Base-by-base conservation (phyloP, 2,329 filamentous ascomycete species). In the Aspergillus sp. region DNA sequence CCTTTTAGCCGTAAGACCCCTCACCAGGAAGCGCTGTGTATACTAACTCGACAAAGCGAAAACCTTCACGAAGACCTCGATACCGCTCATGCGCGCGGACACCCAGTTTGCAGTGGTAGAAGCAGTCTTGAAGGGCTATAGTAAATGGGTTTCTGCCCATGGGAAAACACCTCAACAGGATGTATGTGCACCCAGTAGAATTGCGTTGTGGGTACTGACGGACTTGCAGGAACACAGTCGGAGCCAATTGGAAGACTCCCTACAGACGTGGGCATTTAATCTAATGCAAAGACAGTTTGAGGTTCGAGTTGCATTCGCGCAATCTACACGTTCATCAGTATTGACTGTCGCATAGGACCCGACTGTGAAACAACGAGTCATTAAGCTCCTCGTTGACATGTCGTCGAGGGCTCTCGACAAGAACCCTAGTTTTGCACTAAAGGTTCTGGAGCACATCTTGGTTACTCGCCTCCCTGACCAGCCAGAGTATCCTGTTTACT, bases 81-180 rank as follows among this genome's bases (percentile, higher is more conserved):
- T 60, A 25, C 55, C 55, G 14, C 49, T 57, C 12, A 69, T 98
- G 34, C 77, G 78, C 16, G 80, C 93, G 2, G 91, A 98, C 55
- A 82, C 86, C 0, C 82, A 94, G 44, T 89, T 89, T 46, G 86
- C 85, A 0, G 82, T 94, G 15, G 81, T 95, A 2, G 85, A 95
- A 53, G 81, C 86, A 15, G 82, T 85, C 1, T 64, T 96, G 17
- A 94, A 88, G 54, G 91, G 89, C 1, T 94, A 88, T 45, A 75
- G 79, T 43, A 88, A 85, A 53, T 94, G 86, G 84, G 71, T 80
- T 30, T 58, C 64, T 12, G 56, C 51, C 0, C 68, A 70, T 46
- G 71, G 69, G 15, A 61, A 63, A 36, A 63, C 70, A 27, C 67
- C 69, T 2, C 65, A 72, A 41, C 55, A 70, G 49, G 61, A 67